phyloP scores from a whole-genome alignment of 2,329 filamentous ascomycete genomes.

The Capronia coronata region DNA sequence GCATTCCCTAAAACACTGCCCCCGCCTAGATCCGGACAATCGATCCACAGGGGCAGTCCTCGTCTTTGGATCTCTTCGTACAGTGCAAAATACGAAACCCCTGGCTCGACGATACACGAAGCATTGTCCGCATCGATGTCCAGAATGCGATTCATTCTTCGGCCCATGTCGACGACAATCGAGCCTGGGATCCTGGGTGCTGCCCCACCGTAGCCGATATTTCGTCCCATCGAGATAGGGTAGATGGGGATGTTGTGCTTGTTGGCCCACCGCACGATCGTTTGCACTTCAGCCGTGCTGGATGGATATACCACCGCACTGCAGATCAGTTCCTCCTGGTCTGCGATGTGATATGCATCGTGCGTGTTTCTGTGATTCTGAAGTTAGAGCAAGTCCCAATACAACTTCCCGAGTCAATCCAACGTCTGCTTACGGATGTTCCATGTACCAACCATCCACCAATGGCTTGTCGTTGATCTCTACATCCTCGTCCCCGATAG shows the following conservation, averaged over 20 bases:
- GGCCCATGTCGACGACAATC: constrained; percentile 43
- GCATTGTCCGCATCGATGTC: constrained; percentile 33
- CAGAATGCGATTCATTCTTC: constrained; percentile 33
- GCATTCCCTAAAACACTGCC: constrained; percentile 47
- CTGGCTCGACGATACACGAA: constrained; percentile 36
- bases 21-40: constrained; percentile 46
- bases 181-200: constrained; percentile 42
- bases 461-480: constrained; percentile 26
- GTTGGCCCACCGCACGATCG: constrained; percentile 33
- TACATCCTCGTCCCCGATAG: constrained; percentile 23
- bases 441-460: constrained; percentile 35
- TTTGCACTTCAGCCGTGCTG: constrained; percentile 34
- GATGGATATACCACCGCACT: constrained; percentile 38
- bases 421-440: constrained; percentile 31
- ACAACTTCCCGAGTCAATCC: too few species aligned
- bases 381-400: too few species aligned
- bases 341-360: constrained; percentile 40
- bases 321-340: constrained; percentile 41
- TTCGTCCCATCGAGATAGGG: constrained; percentile 38
- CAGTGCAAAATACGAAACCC: constrained; percentile 44
- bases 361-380: constrained; percentile 38
- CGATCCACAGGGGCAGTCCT: constrained; percentile 42
- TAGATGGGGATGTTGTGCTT: constrained; percentile 33
- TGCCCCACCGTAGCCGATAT: constrained; percentile 46
- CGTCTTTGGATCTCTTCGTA: constrained; percentile 39